These are phyloP conservation scores for Oryza rufipogon DNA, from an alignment of 176 grass and related monocot species.

Conservation along the genomic window DNA sequence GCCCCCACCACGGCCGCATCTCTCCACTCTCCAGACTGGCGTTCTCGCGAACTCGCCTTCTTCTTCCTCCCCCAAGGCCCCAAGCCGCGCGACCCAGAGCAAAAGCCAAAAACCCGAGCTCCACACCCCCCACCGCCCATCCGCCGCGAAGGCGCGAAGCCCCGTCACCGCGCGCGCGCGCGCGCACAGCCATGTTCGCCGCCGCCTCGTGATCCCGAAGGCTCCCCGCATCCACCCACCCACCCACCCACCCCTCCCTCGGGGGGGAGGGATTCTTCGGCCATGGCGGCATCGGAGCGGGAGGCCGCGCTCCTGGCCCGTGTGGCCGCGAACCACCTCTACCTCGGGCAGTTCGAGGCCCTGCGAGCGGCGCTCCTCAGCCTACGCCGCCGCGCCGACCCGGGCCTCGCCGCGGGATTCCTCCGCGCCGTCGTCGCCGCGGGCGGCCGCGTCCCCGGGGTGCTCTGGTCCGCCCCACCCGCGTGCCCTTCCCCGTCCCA, in stretches of 20 bases:
- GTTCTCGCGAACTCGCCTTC: background rate
- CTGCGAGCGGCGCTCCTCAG: conserved; percentile 83
- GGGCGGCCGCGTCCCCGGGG: conserved; percentile 66
- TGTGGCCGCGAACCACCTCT: conserved; percentile 88
- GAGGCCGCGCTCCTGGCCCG: conserved; percentile 75
- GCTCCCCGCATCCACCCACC: background rate
- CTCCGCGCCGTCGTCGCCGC: conserved; percentile 63
- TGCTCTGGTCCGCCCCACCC: conserved; percentile 68
- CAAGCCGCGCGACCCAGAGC: background rate
- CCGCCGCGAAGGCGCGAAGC: background rate
- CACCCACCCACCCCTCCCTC: background rate
- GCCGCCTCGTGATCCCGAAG: conserved; percentile 30
- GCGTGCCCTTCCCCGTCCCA: conserved; percentile 77
- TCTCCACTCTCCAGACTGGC: background rate
- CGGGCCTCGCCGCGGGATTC: conserved; percentile 56
- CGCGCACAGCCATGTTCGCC: conserved; percentile 26
- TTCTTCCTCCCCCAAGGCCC: background rate
- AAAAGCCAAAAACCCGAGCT: background rate
- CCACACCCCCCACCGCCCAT: background rate
- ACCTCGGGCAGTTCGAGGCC: conserved; percentile 90
- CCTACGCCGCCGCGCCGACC: conserved; percentile 71
- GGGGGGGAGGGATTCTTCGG: background rate
- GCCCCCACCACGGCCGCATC: background rate
- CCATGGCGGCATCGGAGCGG: conserved; percentile 62
- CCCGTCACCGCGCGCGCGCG: background rate